Evolutionary conservation across 2,329 filamentous ascomycete genomes (phyloP), one percentile per base, ranked within the genome.

Genomic region (Sporothrix inflata): DNA sequence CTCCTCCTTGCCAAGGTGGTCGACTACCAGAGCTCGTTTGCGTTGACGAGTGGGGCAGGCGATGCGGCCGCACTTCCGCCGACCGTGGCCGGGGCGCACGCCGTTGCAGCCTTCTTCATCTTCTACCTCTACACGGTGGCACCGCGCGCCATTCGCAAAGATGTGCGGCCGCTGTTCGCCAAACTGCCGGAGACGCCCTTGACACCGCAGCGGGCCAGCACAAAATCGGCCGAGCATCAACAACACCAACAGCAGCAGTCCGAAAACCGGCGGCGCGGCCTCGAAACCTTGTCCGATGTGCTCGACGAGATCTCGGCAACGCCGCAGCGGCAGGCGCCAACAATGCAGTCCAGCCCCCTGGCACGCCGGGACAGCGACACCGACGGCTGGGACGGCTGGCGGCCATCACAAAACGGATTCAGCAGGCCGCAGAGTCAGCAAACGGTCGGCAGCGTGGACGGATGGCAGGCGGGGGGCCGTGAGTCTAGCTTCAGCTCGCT

Each of bases 21-120:
- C 0, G 80, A 82, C 53, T 79, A 84, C n/a, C 92, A 89, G 19
- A 92, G 94, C 69, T 93, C 97, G 74, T 8, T 40, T 12, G 34
- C 34, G 19, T 24, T 4, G 57, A 6, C 19, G n/a, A 42, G n/a
- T n/a, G 21, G 66, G n/a, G 65, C 61, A 16, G 94, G 47, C 21
- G 14, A 7, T 8, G 16, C 16, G 9, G 97, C 80, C 74, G 79
- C 82, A 8, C 81, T 82, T 3, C 77, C 79, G 4, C 81, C 79
- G n/a, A 81, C 83, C 0, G 83, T 84, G 49, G 76, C 86, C 2
- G 83, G 83, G 40, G 85, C 85, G 0, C 91, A 94, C 77, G 75
- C 83, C 7, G 83, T 87, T 63, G 86, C 89, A 76, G 82, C 86
- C 0, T 75, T 83, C 3, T 82, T 90, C 65, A 86, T 87, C 76